A percentile compares a stretch with the other conserved stretches of the same genome.
These are phyloP conservation scores for Saccharum spontaneum DNA, from an alignment of 176 grass and related monocot genomes.

Conservation along the genomic window DNA sequence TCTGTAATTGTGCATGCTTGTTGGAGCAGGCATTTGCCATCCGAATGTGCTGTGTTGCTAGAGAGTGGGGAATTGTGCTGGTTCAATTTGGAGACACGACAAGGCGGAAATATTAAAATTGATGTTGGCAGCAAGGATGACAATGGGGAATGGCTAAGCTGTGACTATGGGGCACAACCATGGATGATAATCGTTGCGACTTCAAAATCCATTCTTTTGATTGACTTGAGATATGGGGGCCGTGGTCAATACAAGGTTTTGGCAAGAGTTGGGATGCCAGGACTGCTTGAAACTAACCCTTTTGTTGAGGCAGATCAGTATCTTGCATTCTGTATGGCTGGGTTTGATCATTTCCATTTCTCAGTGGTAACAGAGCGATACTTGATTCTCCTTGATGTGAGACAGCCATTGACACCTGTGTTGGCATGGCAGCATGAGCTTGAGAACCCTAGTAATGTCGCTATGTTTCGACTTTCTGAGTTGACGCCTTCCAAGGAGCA, in stretches of 20 bases:
- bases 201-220: slow-evolving; percentile 48
- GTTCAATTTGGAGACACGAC: slow-evolving; percentile 56
- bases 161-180: slow-evolving; percentile 65
- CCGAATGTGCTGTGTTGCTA: slow-evolving; percentile 59
- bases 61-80: slow-evolving; percentile 69
- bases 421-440: slow-evolving; percentile 74
- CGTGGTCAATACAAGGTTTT: slow-evolving; percentile 41
- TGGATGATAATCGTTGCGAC: slow-evolving; percentile 63
- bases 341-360: slow-evolving; percentile 68
- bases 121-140: slow-evolving; percentile 34
- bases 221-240: slow-evolving; percentile 65
- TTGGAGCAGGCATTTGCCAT: slow-evolving; percentile 68
- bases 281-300: slow-evolving; percentile 49
- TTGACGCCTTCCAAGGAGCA: slow-evolving; percentile 56
- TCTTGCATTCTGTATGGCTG: slow-evolving; percentile 77
- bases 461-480: slow-evolving; percentile 71
- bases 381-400: slow-evolving; percentile 70
- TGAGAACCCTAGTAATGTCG: slow-evolving; percentile 54
- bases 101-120: slow-evolving; percentile 51
- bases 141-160: slow-evolving; percentile 61
- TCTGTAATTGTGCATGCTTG: slow-evolving; percentile 55
- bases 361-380: slow-evolving; percentile 56
- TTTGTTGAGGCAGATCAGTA: slow-evolving; percentile 44
- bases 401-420: slow-evolving; percentile 49
- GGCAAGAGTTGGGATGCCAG: slow-evolving; percentile 43